Evolutionary conservation across 1,284 basidiomycete species (phyloP).

Genomic region (Ustilago vetiveriae): DNA sequence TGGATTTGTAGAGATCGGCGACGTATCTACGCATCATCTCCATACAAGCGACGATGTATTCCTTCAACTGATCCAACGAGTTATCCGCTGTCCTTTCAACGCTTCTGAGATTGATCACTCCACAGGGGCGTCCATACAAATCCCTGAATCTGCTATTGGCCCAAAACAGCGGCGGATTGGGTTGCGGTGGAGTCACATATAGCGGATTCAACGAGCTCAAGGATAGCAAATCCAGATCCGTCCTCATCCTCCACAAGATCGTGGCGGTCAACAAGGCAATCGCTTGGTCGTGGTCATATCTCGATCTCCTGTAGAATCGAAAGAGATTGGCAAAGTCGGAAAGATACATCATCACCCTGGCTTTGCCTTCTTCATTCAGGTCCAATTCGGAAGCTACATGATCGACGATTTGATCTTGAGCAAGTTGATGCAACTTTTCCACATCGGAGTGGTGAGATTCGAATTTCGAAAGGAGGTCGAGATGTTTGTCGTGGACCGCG

Average conservation of each 20-base stretch:
- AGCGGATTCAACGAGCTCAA: slow-evolving; percentile 56
- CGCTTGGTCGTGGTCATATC: slow-evolving; percentile 45
- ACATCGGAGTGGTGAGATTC: slow-evolving; percentile 9
- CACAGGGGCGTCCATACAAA: slow-evolving; percentile 57
- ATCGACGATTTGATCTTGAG: slow-evolving; percentile 34
- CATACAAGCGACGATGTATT: slow-evolving; percentile 63
- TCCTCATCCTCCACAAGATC: slow-evolving; percentile 57
- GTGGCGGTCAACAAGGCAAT: slow-evolving; percentile 42
- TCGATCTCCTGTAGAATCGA: slow-evolving; percentile 51
- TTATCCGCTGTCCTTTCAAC: slow-evolving; percentile 57
- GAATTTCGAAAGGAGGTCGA: slow-evolving; percentile 42
- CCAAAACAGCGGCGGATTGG: slow-evolving; percentile 63
- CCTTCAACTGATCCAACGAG: slow-evolving; percentile 59
- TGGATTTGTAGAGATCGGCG: slow-evolving; percentile 38
- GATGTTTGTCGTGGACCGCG: slow-evolving; percentile 48
- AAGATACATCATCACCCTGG: slow-evolving; percentile 23
- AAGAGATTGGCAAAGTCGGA: slow-evolving; percentile 54
- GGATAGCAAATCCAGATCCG: slow-evolving; percentile 52
- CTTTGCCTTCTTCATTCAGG: slow-evolving; percentile 36
- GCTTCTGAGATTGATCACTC: slow-evolving; percentile 56
- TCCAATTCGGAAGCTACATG: slow-evolving; percentile 27
- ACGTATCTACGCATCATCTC: slow-evolving; percentile 62
- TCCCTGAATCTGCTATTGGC: slow-evolving; percentile 59
- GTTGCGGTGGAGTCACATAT: slow-evolving; percentile 49
- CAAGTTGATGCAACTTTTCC: slow-evolving; percentile 22